A percentile compares a stretch with the other conserved stretches of the same genome.
Conservation (phyloP, 805 yeast species). For the Komagataella mondaviorum region DNA sequence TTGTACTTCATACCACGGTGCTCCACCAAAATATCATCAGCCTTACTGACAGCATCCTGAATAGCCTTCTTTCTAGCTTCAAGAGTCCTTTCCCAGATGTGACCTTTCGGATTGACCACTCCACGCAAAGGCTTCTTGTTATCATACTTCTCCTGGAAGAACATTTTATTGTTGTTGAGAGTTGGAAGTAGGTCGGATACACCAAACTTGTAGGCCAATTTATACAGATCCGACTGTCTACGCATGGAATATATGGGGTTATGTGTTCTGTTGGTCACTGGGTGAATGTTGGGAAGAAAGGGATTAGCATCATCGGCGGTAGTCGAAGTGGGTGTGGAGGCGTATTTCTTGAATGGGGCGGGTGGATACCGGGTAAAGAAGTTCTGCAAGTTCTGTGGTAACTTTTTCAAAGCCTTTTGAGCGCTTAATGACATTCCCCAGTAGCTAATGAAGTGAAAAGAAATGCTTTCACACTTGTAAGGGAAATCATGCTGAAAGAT, state of each 20-base stretch:
- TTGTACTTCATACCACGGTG: slow-evolving; percentile 44
- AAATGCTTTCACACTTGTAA: neutral
- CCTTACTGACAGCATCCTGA: slow-evolving; percentile 48
- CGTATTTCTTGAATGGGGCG: slow-evolving; percentile 55
- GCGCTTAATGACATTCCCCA: slow-evolving; percentile 11
- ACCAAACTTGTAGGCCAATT: slow-evolving; percentile 74
- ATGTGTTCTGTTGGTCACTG: slow-evolving; percentile 66
- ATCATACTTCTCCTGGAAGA: slow-evolving; percentile 67
- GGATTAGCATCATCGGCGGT: slow-evolving; percentile 71
- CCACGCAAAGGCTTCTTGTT: slow-evolving; percentile 65
- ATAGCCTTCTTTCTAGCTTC: slow-evolving; percentile 47
- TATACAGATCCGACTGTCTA: slow-evolving; percentile 72
- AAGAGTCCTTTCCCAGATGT: slow-evolving; percentile 61
- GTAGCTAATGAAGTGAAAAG: neutral
- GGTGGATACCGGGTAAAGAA: slow-evolving; percentile 84
- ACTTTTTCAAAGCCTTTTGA: slow-evolving; percentile 23
- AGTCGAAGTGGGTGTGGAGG: slow-evolving; percentile 49
- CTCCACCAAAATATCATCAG: slow-evolving; percentile 53
- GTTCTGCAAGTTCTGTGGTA: slow-evolving; percentile 56
- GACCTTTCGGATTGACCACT: slow-evolving; percentile 65
- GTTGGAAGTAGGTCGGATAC: slow-evolving; percentile 65
- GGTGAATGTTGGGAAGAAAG: slow-evolving; percentile 73
- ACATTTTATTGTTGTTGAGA: slow-evolving; percentile 42
- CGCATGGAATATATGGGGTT: slow-evolving; percentile 69
- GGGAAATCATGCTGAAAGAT: neutral